Evolutionary conservation across 139 green algal genomes (phyloP), one percentile per base, ranked within the genome.

Genomic region (Mesostigma viride): DNA sequence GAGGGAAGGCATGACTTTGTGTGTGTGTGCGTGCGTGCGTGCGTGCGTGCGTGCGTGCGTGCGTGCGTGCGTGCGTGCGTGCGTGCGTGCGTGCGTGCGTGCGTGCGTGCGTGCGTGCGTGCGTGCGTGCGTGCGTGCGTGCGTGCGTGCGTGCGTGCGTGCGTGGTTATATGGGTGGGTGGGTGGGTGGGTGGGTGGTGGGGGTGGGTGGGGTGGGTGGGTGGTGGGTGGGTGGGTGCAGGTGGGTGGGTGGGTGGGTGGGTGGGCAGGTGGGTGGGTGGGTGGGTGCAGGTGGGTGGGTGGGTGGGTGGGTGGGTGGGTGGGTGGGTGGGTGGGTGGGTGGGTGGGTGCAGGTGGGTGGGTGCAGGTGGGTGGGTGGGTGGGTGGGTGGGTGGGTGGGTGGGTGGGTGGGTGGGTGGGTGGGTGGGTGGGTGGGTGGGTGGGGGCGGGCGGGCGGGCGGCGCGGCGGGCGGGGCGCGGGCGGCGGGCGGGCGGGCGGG

Each of bases 71-170:
- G 8, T 22, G 8, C 20, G 48, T 22, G 48, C 28, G 48, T n/a
- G 14, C 28, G 48, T 26, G 48, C 8, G 48, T 59, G 11, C 48
- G 11, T 31, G 20, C 48, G 20, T 59, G 48, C 48, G 48, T 59
- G 48, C 48, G 48, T 59, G 48, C 14, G 48, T 59, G 48, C 48
- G 48, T 59, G 48, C 48, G 48, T 59, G 48, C 48, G 48, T 59
- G 48, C 48, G 48, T 59, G 48, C 48, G 48, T 59, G 48, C 48
- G 48, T 59, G 48, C 48, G 48, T 59, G 48, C 48, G 14, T 59
- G 48, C 48, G 48, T 59, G 48, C 48, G 48, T 59, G 48, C 48
- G 48, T 59, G 48, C 48, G 48, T 59, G 48, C 48, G 48, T 59
- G 48, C 48, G 48, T 59, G 48, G 48, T 59, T 17, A 17, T n/a